Evolutionary conservation across 208 protist species (phyloP).

Genomic region (Phytomonas francai): DNA sequence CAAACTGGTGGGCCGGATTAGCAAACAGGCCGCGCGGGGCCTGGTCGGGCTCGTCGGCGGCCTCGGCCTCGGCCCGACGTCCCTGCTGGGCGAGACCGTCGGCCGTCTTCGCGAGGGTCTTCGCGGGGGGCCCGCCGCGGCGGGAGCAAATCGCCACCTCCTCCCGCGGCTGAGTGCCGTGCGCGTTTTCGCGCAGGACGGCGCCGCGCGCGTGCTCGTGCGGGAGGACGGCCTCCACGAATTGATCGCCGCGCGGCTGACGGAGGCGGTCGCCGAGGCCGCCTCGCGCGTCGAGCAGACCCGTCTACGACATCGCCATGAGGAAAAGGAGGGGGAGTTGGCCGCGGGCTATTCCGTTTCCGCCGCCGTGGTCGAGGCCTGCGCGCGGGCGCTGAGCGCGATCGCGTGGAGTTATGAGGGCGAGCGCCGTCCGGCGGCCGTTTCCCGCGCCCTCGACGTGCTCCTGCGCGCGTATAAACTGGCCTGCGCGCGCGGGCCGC

Average conservation of each 20-base stretch:
- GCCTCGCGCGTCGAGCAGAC: too few relatives aligned
- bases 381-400: constrained; percentile 39
- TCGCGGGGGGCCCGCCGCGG: too few relatives aligned
- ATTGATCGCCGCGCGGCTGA: constrained; percentile 11
- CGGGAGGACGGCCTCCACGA: constrained; percentile 10
- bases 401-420: constrained; percentile 22
- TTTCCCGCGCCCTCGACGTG: constrained; percentile 16
- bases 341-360: constrained; percentile 8
- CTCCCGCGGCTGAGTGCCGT: constrained; percentile 15
- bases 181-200: constrained; percentile 14
- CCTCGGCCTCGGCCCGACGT: too few relatives aligned
- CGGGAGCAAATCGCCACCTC: too few relatives aligned
- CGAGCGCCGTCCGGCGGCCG: constrained; percentile 13
- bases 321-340: neutral
- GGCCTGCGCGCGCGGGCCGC: neutral
- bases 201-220: constrained; percentile 2
- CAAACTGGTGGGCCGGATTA: constrained; percentile 15
- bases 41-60: constrained; percentile 17
- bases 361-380: constrained; percentile 32
- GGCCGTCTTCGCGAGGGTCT: too few relatives aligned
- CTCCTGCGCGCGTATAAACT: constrained; percentile 37
- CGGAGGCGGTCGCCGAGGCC: constrained; percentile 10
- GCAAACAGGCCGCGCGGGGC: constrained; percentile 28
- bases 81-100: too few relatives aligned
- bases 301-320: too few relatives aligned